Evolutionary conservation across 2,329 filamentous ascomycete species (phyloP).

Genomic region (Epichloe festucae): DNA sequence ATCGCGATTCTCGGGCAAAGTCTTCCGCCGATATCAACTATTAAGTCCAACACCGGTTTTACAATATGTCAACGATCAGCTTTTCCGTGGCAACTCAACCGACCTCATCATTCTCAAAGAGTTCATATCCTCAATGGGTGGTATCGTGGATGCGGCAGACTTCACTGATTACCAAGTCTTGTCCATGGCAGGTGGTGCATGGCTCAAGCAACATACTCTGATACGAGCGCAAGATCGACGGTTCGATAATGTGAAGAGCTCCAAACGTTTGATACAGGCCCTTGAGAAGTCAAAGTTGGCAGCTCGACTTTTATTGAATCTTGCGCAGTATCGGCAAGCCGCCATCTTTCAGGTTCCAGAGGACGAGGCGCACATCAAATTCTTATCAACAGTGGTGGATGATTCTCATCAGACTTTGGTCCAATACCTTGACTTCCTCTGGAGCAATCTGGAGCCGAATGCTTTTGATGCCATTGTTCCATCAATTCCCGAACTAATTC

Average conservation of each 20-base stretch:
- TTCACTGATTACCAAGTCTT: conserved; percentile 81
- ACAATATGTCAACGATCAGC: conserved; percentile 78
- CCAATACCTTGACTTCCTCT: conserved; percentile 82
- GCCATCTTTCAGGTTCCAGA: conserved; percentile 66
- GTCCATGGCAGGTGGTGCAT: conserved; percentile 76
- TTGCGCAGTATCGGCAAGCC: conserved; percentile 82
- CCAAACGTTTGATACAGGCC: conserved; percentile 66
- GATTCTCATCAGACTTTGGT: conserved; percentile 75
- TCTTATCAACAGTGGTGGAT: conserved; percentile 76
- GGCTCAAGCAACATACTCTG: conserved; percentile 68
- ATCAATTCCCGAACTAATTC: conserved; percentile 58
- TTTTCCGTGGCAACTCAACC: conserved; percentile 70
- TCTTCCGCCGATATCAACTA: conserved; percentile 73
- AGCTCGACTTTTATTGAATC: conserved; percentile 72
- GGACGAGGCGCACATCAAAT: conserved; percentile 70
- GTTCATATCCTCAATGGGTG: conserved; percentile 83
- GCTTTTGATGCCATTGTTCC: conserved; percentile 74
- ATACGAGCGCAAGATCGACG: conserved; percentile 71
- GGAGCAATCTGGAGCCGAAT: conserved; percentile 60
- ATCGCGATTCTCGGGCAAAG: conserved; percentile 79
- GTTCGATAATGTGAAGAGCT: conserved; percentile 60
- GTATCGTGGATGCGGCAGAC: conserved; percentile 73
- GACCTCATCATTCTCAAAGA: conserved; percentile 88
- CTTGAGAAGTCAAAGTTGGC: conserved; percentile 67
- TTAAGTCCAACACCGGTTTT: conserved; percentile 77